Conservation (phyloP, 768 basidiomycete species). For the Agaricus blazei region DNA sequence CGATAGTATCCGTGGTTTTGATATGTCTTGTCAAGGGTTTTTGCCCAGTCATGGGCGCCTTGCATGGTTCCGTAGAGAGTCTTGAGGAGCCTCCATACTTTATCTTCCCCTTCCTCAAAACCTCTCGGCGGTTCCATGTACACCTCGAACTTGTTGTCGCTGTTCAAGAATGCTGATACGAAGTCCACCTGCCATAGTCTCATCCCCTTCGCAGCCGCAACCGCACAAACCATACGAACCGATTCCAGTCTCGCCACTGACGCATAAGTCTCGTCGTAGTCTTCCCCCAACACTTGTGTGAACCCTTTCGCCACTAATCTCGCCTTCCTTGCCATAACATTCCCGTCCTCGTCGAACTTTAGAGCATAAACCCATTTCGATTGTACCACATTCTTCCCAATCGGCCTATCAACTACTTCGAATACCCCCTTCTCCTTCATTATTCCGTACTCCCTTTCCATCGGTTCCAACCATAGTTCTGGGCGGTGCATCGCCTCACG, state of each 20-base stretch:
- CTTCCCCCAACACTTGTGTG: slow-evolving; percentile 12
- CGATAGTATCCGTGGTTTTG: slow-evolving; percentile 10
- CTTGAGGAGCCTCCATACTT: slow-evolving; percentile 13
- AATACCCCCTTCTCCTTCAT: slow-evolving; percentile 6
- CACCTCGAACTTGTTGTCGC: slow-evolving; percentile 14
- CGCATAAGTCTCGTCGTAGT: slow-evolving; percentile 15
- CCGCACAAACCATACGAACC: slow-evolving; percentile 14
- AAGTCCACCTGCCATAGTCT: slow-evolving; percentile 18
- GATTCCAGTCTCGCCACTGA: slow-evolving; percentile 14
- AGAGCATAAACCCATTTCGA: slow-evolving; percentile 11
- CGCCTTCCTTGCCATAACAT: slow-evolving; percentile 12
- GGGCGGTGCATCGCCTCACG: slow-evolving; percentile 5
- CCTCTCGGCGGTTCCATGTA: slow-evolving; percentile 13
- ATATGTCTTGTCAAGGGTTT: slow-evolving; percentile 8
- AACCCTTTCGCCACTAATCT: slow-evolving; percentile 15
- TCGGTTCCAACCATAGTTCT: slow-evolving; percentile 9
- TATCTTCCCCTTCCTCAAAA: slow-evolving; percentile 1
- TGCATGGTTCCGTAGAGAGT: slow-evolving; percentile 17
- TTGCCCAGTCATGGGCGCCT: slow-evolving; percentile 10
- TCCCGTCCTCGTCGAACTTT: slow-evolving; percentile 13
- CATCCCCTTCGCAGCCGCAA: slow-evolving; percentile 7
- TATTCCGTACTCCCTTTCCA: background rate
- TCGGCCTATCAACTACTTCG: slow-evolving; percentile 5
- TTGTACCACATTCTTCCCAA: slow-evolving; percentile 5
- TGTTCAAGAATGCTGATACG: slow-evolving; percentile 16